Percentiles rank a stretch among this genome's conserved stretches.
Conservation (phyloP, 148 eudicot genomes). For the Chenopodium berlandieri region DNA sequence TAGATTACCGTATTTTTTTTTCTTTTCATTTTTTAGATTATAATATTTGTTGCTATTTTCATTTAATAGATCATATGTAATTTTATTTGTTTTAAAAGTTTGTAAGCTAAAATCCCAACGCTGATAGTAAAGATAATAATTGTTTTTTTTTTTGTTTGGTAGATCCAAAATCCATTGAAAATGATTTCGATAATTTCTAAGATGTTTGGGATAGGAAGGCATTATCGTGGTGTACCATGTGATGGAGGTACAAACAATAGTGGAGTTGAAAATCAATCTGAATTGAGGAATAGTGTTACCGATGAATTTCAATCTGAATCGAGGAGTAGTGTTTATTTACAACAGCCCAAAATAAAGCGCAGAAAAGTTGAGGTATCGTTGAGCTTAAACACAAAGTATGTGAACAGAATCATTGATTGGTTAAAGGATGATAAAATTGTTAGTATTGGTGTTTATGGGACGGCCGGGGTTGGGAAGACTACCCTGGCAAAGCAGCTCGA, state of each 20-base stretch:
- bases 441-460: constrained; percentile 17
- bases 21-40: too few species aligned
- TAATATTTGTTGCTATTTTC: too few species aligned
- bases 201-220: neutral
- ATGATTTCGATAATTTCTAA: neutral
- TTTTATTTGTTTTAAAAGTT: too few species aligned
- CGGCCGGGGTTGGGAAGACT: constrained; percentile 26
- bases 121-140: neutral
- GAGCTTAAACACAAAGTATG: neutral
- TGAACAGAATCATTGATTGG: neutral
- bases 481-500: constrained; percentile 14
- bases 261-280: too few species aligned
- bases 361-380: neutral
- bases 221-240: neutral
- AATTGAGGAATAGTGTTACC: too few species aligned
- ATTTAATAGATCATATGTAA: too few species aligned
- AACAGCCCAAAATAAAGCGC: neutral
- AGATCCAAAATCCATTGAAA: neutral
- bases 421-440: neutral
- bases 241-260: neutral
- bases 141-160: neutral
- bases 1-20: too few species aligned
- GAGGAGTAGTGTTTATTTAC: neutral
- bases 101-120: too few species aligned
- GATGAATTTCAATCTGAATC: neutral